Evolutionary conservation across 805 yeast genomes (phyloP).

Genomic region (Candida tallmaniae): DNA sequence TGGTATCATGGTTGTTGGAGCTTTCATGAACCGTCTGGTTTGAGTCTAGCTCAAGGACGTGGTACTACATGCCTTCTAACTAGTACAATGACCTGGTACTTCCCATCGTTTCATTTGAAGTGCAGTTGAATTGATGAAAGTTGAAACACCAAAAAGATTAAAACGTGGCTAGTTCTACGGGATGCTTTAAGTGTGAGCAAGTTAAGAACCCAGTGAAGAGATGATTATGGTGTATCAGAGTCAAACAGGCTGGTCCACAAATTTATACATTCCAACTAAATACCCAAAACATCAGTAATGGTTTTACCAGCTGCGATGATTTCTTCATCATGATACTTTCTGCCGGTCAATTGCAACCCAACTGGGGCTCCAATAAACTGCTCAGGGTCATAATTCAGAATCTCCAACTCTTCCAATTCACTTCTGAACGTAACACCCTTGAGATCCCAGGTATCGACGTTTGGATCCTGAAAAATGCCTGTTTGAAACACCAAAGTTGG

Average conservation of each 20-base stretch:
- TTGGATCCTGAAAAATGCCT: constrained; percentile 54
- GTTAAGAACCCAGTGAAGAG: no score
- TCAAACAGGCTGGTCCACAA: no score
- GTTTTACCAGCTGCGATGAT: constrained; percentile 44
- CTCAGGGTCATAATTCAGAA: constrained; percentile 42
- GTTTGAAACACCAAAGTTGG: constrained; percentile 66
- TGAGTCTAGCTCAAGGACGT: no score
- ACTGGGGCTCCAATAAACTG: constrained; percentile 50
- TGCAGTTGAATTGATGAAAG: no score
- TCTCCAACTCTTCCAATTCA: constrained; percentile 45
- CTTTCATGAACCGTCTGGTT: neutral
- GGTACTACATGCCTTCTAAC: no score
- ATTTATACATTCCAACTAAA: no score
- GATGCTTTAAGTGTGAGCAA: no score
- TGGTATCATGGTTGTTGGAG: constrained; percentile 15
- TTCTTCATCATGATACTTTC: constrained; percentile 54
- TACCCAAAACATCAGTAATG: constrained; percentile 1
- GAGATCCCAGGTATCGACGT: constrained; percentile 45
- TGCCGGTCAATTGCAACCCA: constrained; percentile 48
- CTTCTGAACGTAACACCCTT: constrained; percentile 37
- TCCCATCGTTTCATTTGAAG: no score
- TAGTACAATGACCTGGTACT: no score
- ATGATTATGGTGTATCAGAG: no score
- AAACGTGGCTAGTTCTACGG: no score
- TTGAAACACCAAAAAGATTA: no score